A percentile compares a stretch with the other conserved stretches of the same genome.
These are phyloP conservation scores for Penicillium antarcticum DNA, from an alignment of 495 filamentous ascomycete genomes.

Conservation along the genomic window DNA sequence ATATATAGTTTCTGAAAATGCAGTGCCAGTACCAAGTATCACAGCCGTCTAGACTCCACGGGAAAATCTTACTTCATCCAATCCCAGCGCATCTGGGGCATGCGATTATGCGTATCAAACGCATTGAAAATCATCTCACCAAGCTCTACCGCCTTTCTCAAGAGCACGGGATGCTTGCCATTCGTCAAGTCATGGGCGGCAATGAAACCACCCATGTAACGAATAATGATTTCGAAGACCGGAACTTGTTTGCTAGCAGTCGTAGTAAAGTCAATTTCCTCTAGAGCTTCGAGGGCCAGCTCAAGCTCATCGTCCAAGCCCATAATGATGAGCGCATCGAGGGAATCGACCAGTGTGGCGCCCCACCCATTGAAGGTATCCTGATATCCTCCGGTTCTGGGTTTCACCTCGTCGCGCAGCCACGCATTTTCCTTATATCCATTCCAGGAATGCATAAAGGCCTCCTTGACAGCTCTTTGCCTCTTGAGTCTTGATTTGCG, in stretches of 20 bases:
- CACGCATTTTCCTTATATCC: constrained; percentile 76
- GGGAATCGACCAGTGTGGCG: constrained; percentile 56
- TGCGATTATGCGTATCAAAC: constrained; percentile 94
- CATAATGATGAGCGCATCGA: constrained; percentile 65
- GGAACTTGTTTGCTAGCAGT: constrained; percentile 56
- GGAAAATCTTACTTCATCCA: constrained; percentile 34
- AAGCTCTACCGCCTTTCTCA: constrained; percentile 83
- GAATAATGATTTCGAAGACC: constrained; percentile 85
- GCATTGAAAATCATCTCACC: constrained; percentile 84
- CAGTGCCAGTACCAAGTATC: too few relatives aligned
- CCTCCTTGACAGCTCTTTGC: constrained; percentile 58
- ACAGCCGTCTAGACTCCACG: background rate
- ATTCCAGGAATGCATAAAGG: constrained; percentile 70
- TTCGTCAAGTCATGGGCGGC: constrained; percentile 79
- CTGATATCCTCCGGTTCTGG: constrained; percentile 52
- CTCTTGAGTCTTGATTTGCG: constrained; percentile 40
- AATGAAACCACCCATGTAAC: constrained; percentile 80
- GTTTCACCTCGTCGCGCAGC: constrained; percentile 73
- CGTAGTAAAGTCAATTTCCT: constrained; percentile 53
- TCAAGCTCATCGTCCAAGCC: constrained; percentile 58
- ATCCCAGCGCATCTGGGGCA: constrained; percentile 67
- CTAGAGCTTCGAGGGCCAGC: constrained; percentile 50
- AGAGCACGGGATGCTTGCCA: constrained; percentile 60
- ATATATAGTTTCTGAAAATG: background rate
- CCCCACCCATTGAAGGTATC: constrained; percentile 62